Conservation (phyloP, 192 early-diverging fungal genomes). For the Linderina pennispora region DNA sequence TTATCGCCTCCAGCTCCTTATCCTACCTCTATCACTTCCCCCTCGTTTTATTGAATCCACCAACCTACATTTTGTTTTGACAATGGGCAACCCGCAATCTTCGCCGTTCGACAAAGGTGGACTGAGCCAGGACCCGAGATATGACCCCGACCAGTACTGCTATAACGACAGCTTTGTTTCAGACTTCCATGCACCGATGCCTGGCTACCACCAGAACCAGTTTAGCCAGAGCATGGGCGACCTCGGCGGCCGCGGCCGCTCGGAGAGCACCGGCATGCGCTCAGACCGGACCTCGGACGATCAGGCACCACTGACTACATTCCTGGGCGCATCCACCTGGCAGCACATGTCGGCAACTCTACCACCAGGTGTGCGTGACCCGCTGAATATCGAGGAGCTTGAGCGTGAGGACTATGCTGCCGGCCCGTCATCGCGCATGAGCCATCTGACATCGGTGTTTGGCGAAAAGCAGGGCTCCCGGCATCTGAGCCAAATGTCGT, state of each 20-base stretch:
- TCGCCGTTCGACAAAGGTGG: background rate
- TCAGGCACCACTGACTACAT: slow-evolving; percentile 31
- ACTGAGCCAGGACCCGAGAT: background rate
- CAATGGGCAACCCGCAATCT: background rate
- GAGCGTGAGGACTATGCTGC: slow-evolving; percentile 49
- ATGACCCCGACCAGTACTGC: background rate
- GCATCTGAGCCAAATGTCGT: background rate
- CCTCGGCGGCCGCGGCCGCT: slow-evolving; percentile 15
- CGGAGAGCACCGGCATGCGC: slow-evolving; percentile 27
- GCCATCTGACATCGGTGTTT: too few species aligned
- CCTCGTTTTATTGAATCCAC: background rate
- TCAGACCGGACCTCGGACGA: slow-evolving; percentile 37
- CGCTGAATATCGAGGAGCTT: slow-evolving; percentile 46
- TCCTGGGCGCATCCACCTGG: slow-evolving; percentile 31
- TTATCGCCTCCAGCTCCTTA: background rate
- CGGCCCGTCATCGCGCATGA: too few species aligned
- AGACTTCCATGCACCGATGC: slow-evolving; percentile 17
- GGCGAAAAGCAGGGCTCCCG: background rate
- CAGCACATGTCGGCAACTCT: slow-evolving; percentile 36
- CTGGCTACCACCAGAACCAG: slow-evolving; percentile 9
- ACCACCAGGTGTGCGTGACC: slow-evolving; percentile 40
- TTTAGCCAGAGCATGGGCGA: background rate
- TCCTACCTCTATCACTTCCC: background rate
- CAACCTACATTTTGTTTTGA: background rate
- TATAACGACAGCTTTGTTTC: slow-evolving; percentile 1